Base-by-base conservation (phyloP, 2,329 filamentous ascomycete genomes). In the Lachnellula arida region DNA sequence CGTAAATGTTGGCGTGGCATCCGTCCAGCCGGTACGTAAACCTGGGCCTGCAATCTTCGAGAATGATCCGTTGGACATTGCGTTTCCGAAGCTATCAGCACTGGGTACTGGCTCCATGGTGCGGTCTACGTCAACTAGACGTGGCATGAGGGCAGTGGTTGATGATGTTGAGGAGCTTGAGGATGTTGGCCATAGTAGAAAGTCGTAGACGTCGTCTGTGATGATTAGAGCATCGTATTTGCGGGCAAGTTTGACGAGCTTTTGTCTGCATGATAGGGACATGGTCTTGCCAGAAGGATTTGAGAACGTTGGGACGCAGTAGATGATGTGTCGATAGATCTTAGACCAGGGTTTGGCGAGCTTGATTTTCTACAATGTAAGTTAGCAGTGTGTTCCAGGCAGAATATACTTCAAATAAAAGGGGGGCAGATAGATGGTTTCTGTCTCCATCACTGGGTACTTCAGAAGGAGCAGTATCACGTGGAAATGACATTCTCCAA, bases 131-230 rank as follows among this genome's bases (percentile, higher is more conserved):
- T 96, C 91, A 17, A 89, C 84, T 1, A 96, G 76, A 1, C 91
- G 83, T 2, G 91, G 90, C 8, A 91, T 50, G 22, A 66, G n/a
- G 17, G 62, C 63, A 28, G 58, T 59, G 2, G 51, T 46, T 25
- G 28, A 52, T 6, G 51, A 58, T 23, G 60, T 23, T n/a, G 46
- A 52, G 15, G 55, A 25, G 14, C 17, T 58, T 39, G 46, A 73
- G 47, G 42, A 74, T 65, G 2, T 62, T 4, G 82, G 80, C 90
- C 91, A 97, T 69, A 92, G 88, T 5, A 97, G 78, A 62, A 93
- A 87, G 70, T 97, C 93, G 69, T 99, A 99, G 9, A 97, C 91
- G 70, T 99, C 94, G 73, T 97, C 93, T 49, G 83, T 83, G 28
- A 97, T 79, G 54, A 97, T 73, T n/a, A 97, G 79, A 6, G 89